A percentile compares a stretch with the other conserved stretches of the same genome.
These are phyloP conservation scores for Achaetomium macrosporum DNA, from an alignment of 2,329 filamentous ascomycete genomes.

Conservation along the genomic window DNA sequence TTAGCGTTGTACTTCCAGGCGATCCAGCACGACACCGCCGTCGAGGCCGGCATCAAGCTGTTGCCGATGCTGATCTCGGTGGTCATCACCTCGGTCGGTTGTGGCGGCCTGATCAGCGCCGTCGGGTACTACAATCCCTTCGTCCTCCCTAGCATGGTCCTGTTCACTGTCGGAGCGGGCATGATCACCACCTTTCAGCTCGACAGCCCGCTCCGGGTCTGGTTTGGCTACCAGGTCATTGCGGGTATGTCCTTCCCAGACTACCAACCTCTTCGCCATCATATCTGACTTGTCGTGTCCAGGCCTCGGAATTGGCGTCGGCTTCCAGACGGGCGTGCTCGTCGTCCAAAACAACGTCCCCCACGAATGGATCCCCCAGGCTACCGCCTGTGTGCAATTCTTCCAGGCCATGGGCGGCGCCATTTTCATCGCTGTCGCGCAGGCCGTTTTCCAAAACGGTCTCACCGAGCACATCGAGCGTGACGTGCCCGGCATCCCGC, in stretches of 20 bases:
- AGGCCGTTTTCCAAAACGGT: slow-evolving; percentile 63
- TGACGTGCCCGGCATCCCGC: slow-evolving; percentile 41
- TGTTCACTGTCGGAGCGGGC: slow-evolving; percentile 42
- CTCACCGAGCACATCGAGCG: slow-evolving; percentile 47
- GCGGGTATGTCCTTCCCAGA: slow-evolving; percentile 28
- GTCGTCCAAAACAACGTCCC: slow-evolving; percentile 48
- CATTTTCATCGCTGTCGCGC: slow-evolving; percentile 57
- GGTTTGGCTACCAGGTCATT: slow-evolving; percentile 56
- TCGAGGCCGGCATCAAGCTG: slow-evolving; percentile 49
- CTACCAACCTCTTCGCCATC: neutral
- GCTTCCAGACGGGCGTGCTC: slow-evolving; percentile 43
- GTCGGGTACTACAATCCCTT: slow-evolving; percentile 41
- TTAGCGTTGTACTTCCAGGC: slow-evolving; percentile 49
- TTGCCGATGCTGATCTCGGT: slow-evolving; percentile 48
- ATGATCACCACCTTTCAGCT: slow-evolving; percentile 49
- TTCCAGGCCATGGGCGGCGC: slow-evolving; percentile 62
- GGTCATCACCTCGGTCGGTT: slow-evolving; percentile 37
- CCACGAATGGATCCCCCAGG: slow-evolving; percentile 44
- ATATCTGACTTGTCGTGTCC: neutral
- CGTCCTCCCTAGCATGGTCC: slow-evolving; percentile 35
- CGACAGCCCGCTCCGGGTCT: slow-evolving; percentile 40
- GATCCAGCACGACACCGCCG: slow-evolving; percentile 46
- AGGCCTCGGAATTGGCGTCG: slow-evolving; percentile 45
- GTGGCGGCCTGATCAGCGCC: slow-evolving; percentile 25
- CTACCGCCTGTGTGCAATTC: slow-evolving; percentile 50